Base-by-base conservation (phyloP, 1,139 yeast species). In the Yamadazyma siamensis region DNA sequence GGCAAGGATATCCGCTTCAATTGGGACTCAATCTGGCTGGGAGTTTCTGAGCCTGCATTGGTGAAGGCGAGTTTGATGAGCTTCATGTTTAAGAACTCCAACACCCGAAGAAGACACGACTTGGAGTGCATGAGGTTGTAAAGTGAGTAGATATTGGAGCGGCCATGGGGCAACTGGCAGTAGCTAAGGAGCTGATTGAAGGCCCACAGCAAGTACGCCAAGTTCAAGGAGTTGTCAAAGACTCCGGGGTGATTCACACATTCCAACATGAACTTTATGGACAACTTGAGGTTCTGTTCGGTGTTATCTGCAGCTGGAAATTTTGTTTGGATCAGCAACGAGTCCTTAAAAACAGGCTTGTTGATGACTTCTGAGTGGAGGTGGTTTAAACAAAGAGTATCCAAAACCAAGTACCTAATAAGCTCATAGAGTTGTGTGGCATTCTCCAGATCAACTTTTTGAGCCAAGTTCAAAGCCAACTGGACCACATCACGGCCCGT, bases 61-160 rank as follows among this genome's bases (percentile, higher is more conserved):
- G n/a, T n/a, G n/a, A n/a, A n/a, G n/a, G n/a, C n/a, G 20, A 18
- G 7, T 18, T 18, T 18, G 10, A 18, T 18, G 12, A 26, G 16
- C 10, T 27, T 26, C 11, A 25, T 3, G 24, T 40, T 44, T 15
- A 42, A 25, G 5, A 39, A 17, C 20, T 44, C 31, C 13, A 41
- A 21, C 9, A 36, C 21, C 6, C 56, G 35, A 2, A 43, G 23
- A 4, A 60, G 21, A 2, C 67, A 63, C 6, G 49, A 21, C 22
- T 50, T 58, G 6, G 58, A 45, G 23, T 45, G 46, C n/a, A 50
- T 34, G 3, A 30, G 29, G 23, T 59, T 60, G 33, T 45, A 62
- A 2, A 26, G 29, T 2, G 44, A 17, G 33, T 51, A 52, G 12
- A 56, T 34, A 10, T 40, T 33, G 5, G 38, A 25, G 24, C 41